Evolutionary conservation across 2,329 filamentous ascomycete species (phyloP).

Genomic region (Leptoxyphium fumago): DNA sequence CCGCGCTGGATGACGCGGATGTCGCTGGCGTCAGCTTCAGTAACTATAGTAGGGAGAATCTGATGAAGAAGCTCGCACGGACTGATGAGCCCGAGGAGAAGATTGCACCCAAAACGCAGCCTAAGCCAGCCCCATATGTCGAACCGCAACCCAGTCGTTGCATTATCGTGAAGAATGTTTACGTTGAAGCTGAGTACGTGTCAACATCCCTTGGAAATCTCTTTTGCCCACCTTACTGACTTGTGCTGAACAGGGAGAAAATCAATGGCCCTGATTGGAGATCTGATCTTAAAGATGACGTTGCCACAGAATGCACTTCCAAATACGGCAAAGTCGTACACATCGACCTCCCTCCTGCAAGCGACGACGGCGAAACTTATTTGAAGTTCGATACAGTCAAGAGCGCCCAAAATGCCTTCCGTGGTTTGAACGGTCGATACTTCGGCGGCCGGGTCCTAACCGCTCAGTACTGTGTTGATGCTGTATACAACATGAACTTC

Average conservation of each 20-base stretch:
- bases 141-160: constrained; percentile 89
- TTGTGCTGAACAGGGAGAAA: background rate
- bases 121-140: constrained; percentile 66
- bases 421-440: constrained; percentile 90
- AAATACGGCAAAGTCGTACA: constrained; percentile 98
- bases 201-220: background rate
- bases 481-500: constrained; percentile 59
- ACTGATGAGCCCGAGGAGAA: constrained; percentile 72
- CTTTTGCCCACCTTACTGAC: background rate
- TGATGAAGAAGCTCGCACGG: constrained; percentile 97
- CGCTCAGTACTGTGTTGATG: constrained; percentile 90
- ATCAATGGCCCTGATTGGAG: constrained; percentile 53
- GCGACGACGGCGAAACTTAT: constrained; percentile 93
- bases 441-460: constrained; percentile 90
- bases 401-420: constrained; percentile 93
- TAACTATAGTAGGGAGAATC: constrained; percentile 94
- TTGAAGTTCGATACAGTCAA: constrained; percentile 95
- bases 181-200: constrained; percentile 78
- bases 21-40: constrained; percentile 98
- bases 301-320: constrained; percentile 78
- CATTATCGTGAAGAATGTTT: constrained; percentile 90
- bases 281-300: constrained; percentile 87
- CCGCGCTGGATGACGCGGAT: constrained; percentile 92
- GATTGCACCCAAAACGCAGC: constrained; percentile 32
- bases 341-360: constrained; percentile 65